phyloP scores from a whole-genome alignment of 495 filamentous ascomycete genomes.

The Lasiosphaeria miniovina region DNA sequence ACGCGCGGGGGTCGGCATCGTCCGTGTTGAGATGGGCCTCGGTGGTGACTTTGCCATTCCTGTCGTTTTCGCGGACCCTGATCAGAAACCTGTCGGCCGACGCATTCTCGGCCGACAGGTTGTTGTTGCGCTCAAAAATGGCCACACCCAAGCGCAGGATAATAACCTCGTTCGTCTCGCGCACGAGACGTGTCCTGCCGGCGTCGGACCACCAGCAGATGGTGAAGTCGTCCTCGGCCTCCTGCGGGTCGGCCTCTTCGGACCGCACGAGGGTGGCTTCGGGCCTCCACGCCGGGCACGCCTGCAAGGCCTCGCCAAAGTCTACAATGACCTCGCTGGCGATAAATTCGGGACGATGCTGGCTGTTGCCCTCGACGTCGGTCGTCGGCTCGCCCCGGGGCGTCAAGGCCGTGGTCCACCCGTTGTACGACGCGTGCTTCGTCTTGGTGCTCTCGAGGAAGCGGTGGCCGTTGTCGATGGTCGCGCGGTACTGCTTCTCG shows the following conservation, averaged over 20 bases:
- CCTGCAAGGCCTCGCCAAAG: slow-evolving; percentile 42
- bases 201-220: slow-evolving; percentile 5
- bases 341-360: slow-evolving; percentile 19
- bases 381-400: slow-evolving; percentile 10
- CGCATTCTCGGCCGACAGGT: slow-evolving; percentile 9
- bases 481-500: slow-evolving; percentile 19
- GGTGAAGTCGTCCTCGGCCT: slow-evolving; percentile 1
- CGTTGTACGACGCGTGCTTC: slow-evolving; percentile 43
- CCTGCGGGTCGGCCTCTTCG: background rate
- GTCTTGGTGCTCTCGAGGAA: slow-evolving; percentile 41
- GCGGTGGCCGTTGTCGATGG: slow-evolving; percentile 21
- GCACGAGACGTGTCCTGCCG: slow-evolving; percentile 13
- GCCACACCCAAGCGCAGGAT: slow-evolving; percentile 26
- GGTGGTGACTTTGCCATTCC: slow-evolving; percentile 14
- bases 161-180: slow-evolving; percentile 27
- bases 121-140: slow-evolving; percentile 13
- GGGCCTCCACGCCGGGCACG: slow-evolving; percentile 29
- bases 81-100: slow-evolving; percentile 26
- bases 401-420: slow-evolving; percentile 35
- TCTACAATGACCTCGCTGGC: slow-evolving; percentile 53
- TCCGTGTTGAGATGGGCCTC: slow-evolving; percentile 12
- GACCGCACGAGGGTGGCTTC: slow-evolving; percentile 4
- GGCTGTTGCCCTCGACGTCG: slow-evolving; percentile 2
- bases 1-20: slow-evolving; percentile 13
- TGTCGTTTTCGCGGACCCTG: slow-evolving; percentile 29